Conservation (phyloP, 306 rosid genomes). For the Malus orientalis region DNA sequence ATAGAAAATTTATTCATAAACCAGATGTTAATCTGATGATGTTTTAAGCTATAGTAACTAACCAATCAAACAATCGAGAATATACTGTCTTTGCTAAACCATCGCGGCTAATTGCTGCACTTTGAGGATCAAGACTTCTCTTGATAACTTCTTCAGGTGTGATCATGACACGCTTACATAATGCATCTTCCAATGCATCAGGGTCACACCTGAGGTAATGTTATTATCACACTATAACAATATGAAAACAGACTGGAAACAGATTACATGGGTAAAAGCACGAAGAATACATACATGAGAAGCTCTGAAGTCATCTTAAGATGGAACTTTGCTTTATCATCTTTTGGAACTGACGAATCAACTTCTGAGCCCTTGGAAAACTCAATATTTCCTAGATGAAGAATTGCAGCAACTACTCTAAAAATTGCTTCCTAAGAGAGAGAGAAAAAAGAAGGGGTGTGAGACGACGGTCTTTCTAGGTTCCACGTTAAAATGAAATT, state of each 20-base stretch:
- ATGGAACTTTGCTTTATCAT: slow-evolving; percentile 79
- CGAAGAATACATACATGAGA: slow-evolving; percentile 58
- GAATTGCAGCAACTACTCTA: slow-evolving; percentile 92
- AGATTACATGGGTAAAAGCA: slow-evolving; percentile 1
- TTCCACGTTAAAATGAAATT: slow-evolving; percentile 11
- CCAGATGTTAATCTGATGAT: not conserved
- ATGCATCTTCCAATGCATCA: slow-evolving; percentile 76
- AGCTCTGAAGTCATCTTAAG: slow-evolving; percentile 80
- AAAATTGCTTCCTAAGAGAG: slow-evolving; percentile 86
- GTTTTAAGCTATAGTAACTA: slow-evolving; percentile 4
- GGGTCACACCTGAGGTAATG: slow-evolving; percentile 63
- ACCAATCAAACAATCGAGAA: slow-evolving; percentile 97
- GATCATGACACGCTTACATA: slow-evolving; percentile 96
- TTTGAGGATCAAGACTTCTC: slow-evolving; percentile 93
- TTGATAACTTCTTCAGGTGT: slow-evolving; percentile 98
- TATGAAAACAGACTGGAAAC: slow-evolving; percentile 7
- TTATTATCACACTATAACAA: slow-evolving; percentile 13
- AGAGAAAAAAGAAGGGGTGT: slow-evolving; percentile 6
- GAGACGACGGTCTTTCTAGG: slow-evolving; percentile 20
- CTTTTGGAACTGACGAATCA: slow-evolving; percentile 94
- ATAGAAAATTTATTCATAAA: not conserved
- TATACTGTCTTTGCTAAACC: slow-evolving; percentile 92
- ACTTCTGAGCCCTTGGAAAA: slow-evolving; percentile 79
- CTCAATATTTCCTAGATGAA: slow-evolving; percentile 77
- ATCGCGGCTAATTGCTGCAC: slow-evolving; percentile 82